A percentile compares a stretch with the other conserved stretches of the same genome.
phyloP scores from a whole-genome alignment of 805 yeast species.

The Diddensiella caesifluorescens region DNA sequence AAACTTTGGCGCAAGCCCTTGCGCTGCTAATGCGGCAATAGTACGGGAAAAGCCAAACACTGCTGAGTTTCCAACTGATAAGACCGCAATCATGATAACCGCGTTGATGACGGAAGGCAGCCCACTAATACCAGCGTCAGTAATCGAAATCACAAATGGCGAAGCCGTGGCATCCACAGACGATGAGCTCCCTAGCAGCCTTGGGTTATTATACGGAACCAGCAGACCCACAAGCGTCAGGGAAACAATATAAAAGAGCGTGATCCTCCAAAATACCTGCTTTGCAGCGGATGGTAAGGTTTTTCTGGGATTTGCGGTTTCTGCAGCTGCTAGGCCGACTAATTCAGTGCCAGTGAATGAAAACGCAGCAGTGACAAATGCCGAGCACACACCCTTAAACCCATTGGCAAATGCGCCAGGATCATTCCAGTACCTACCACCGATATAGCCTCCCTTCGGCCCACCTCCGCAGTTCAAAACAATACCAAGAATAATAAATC shows the following conservation, averaged over 20 bases:
- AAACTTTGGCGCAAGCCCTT: constrained; percentile 55
- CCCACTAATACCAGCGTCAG: constrained; percentile 59
- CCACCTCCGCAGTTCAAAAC: constrained; percentile 48
- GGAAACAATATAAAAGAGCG: constrained; percentile 61
- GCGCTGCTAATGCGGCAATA: constrained; percentile 59
- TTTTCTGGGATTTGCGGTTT: constrained; percentile 60
- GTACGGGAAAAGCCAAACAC: constrained; percentile 69
- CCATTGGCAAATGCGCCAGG: constrained; percentile 62
- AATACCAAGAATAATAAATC: constrained; percentile 56
- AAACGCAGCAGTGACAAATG: constrained; percentile 74
- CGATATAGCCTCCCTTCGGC: constrained; percentile 47
- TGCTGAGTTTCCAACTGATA: constrained; percentile 70
- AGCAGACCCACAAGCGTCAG: constrained; percentile 56
- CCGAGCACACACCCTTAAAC: constrained; percentile 66
- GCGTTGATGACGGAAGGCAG: constrained; percentile 68
- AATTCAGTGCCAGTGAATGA: constrained; percentile 73
- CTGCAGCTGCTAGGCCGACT: constrained; percentile 73
- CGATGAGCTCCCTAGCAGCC: constrained; percentile 44
- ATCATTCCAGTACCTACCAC: constrained; percentile 52
- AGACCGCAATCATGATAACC: constrained; percentile 60
- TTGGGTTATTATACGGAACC: constrained; percentile 57
- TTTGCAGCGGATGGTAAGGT: constrained; percentile 69
- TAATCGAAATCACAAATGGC: constrained; percentile 69
- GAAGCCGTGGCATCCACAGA: constrained; percentile 60
- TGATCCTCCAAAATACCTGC: constrained; percentile 79